phyloP scores from a whole-genome alignment of 2,329 filamentous ascomycete genomes.

The Leptographium wingfieldii region DNA sequence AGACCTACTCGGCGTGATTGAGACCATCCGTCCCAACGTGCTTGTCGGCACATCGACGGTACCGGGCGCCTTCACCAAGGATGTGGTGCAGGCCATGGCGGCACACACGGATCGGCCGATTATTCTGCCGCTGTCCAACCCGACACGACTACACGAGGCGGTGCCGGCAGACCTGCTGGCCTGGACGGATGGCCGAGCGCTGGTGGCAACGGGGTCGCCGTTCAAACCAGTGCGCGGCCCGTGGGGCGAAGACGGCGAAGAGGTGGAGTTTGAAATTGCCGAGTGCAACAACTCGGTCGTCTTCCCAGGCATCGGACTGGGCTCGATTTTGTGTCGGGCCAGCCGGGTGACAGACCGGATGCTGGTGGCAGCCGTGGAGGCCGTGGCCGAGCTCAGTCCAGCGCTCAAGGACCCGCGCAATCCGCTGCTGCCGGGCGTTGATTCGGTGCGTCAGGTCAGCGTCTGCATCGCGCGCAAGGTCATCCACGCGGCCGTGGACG shows the following conservation, averaged over 20 bases:
- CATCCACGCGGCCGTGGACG: conserved; percentile 56
- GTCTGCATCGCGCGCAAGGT: conserved; percentile 66
- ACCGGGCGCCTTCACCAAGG: conserved; percentile 62
- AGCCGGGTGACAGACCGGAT: conserved; percentile 60
- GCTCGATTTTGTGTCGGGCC: conserved; percentile 58
- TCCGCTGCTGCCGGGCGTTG: conserved; percentile 65
- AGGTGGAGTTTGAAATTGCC: conserved; percentile 40
- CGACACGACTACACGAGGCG: conserved; percentile 73
- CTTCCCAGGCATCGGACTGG: conserved; percentile 78
- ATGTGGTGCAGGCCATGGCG: conserved; percentile 64
- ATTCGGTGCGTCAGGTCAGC: conserved; percentile 61
- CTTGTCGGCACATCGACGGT: conserved; percentile 76
- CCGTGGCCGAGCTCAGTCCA: conserved; percentile 58
- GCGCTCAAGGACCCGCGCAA: conserved; percentile 49
- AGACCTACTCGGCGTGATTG: conserved; percentile 53
- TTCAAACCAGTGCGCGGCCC: conserved; percentile 59
- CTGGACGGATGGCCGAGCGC: conserved; percentile 66
- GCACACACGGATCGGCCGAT: conserved; percentile 60
- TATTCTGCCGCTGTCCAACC: conserved; percentile 73
- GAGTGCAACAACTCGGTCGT: conserved; percentile 85
- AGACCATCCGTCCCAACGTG: conserved; percentile 63
- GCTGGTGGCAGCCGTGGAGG: conserved; percentile 68
- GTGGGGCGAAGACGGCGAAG: conserved; percentile 33
- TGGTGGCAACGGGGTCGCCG: conserved; percentile 75
- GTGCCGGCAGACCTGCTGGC: conserved; percentile 60